Base-by-base conservation (phyloP, 228 moss, liverwort and hornwort species). In the Sphagnum fallax region DNA sequence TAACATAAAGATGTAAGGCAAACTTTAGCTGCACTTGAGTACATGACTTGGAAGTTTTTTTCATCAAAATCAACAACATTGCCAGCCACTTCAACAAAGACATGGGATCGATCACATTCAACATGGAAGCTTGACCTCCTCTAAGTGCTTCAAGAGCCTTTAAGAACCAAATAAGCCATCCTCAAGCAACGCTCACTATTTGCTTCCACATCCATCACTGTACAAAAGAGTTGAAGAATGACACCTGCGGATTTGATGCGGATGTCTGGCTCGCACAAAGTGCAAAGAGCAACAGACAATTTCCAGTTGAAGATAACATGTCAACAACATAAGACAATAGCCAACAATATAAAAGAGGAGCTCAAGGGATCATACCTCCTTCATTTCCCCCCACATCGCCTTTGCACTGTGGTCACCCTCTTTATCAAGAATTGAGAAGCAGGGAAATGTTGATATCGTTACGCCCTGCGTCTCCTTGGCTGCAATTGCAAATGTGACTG, bases 401-500 rank as follows among this genome's bases (percentile, higher is more conserved):
- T 93, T 93, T 3, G 97, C 93, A 75, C 84, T 90, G 57, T 68
- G 78, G 73, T 90, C 82, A 78, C 81, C 81, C 59, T 84, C 93
- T 69, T 78, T 82, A 51, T 84, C 89, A 55, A 12, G 12, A 60
- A 80, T 86, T 50, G 93, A 73, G 69, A 97, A 97, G 76, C 83
- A 88, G 49, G 97, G 97, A 79, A 86, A 97, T 68, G 83, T 85
- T 65, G 97, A 79, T 71, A 97, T 80, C n/a, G 80, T 82, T 61
- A 97, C 97, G 69, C 90, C 97, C 15, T 81, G 91, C 51, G 79
- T 87, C 68, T 93, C 83, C 18, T 91, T 89, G 10, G 89, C 90
- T 65, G 97, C 97, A 65, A 97, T 79, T 48, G 97, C 93, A 85
- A 79, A 97, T 14, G 93, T 91, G 62, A 91, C 83, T 51, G 91